Evolutionary conservation across 805 yeast species (phyloP), one percentile per base, ranked within the genome.

Genomic region (Zygosaccharomyces lentus): DNA sequence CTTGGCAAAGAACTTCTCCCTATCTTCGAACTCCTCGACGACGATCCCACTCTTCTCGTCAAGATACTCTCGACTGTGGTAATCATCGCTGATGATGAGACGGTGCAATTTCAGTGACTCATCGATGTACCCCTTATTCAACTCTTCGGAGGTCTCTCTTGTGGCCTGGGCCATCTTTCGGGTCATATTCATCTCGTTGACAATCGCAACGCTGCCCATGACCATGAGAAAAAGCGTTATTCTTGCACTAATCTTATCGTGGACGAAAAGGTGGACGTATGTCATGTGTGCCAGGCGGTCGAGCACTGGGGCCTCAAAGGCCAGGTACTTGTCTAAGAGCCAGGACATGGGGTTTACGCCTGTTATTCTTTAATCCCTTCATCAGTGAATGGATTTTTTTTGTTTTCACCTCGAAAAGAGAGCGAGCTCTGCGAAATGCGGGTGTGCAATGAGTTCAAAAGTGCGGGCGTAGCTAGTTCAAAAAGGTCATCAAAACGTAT

Each of bases 1-100:
- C 21, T 78, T 75, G 37, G 84, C 85, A n/a, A 74, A 72, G 59
- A 84, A 84, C 21, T 79, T 76, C 45, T 82, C 84, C 52, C 77
- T 74, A 12, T 78, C 78, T 25, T 65, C 68, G 43, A 65, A 65
- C 41, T 64, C 67, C 43, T 65, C 68, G 35, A 65, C 56, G 2
- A 64, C 60, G 21, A 62, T 59, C 7, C 65, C 66, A 29, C 60
- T 52, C 46, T 58, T 59, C 24, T 59, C 62, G 43, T 66, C 66
- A 12, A 51, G 40, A 48, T 58, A 56, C 48, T 65, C 67, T 36
- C 54, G 56, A 25, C 65, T 55, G 46, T 65, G 68, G 42, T 54
- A 66, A 9, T 64, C 65, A 43, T 65, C 67, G 47, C 57, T 60
- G 13, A 53, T 41, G 9, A 66, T 44, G 54, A 65, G 51, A 34